Evolutionary conservation across 192 early-diverging fungal species (phyloP).

Genomic region (Jimgerdemannia flammicorona): DNA sequence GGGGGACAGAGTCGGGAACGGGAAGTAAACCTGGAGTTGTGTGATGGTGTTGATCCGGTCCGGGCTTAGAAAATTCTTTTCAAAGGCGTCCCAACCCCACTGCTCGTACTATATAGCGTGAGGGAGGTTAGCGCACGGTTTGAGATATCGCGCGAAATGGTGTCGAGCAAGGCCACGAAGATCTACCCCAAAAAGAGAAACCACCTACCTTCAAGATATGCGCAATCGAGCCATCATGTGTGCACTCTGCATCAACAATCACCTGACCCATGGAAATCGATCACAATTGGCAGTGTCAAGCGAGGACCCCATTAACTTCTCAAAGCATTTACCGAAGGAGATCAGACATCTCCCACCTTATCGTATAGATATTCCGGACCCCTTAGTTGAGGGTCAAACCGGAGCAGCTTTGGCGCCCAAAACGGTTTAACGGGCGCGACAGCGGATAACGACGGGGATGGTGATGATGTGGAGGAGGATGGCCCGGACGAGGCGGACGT

Average conservation of each 20-base stretch:
- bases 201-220: slow-evolving; percentile 61
- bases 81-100: slow-evolving; percentile 81
- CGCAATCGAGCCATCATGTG: slow-evolving; percentile 88
- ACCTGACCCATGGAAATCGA: slow-evolving; percentile 19
- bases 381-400: slow-evolving; percentile 59
- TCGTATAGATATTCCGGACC: slow-evolving; percentile 66
- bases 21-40: slow-evolving; percentile 49
- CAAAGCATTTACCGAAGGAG: too few relatives aligned
- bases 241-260: slow-evolving; percentile 68
- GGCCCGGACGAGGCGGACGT: background rate
- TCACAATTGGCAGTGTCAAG: too few relatives aligned
- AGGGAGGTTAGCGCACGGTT: too few relatives aligned
- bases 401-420: slow-evolving; percentile 69
- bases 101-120: slow-evolving; percentile 53
- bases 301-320: too few relatives aligned
- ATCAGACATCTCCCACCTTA: slow-evolving; percentile 23
- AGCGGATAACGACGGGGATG: background rate
- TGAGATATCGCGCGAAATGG: too few relatives aligned
- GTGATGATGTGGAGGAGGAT: background rate
- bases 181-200: background rate
- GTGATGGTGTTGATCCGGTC: slow-evolving; percentile 56
- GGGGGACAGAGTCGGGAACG: background rate
- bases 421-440: slow-evolving; percentile 49
- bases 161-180: too few relatives aligned
- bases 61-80: slow-evolving; percentile 64